Evolutionary conservation across 108 stramenopile species (phyloP), one percentile per base, ranked within the genome.

Genomic region (Skeletonema marinoi): DNA sequence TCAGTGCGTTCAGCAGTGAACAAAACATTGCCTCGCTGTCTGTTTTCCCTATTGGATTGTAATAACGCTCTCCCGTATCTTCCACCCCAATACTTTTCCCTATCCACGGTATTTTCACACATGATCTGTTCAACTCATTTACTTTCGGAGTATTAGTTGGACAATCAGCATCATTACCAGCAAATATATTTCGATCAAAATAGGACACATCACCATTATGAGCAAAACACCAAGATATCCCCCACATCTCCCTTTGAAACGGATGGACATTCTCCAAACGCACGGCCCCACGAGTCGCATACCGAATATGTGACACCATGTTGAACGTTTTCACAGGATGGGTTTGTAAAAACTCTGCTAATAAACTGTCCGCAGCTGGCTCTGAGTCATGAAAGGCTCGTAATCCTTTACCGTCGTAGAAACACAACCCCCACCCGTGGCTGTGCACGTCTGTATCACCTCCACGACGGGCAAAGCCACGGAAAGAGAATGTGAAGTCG

Each of bases 351-450:
- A 93, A 88, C 41, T 88, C 75, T 21, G 95, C 95, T 60, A 94
- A 56, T 17, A 89, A 82, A 65, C 86, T 87, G 0, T 83, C 77
- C 3, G 77, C 56, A 3, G 90, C 88, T 21, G 95, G 86, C 44
- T 85, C 71, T 2, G 74, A 65, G 70, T 89, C 90, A 58, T 91
- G 90, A 74, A 91, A 91, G 50, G 86, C 80, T 30, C 90, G 85
- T 6, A 91, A 9, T n/a, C 90, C 87, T 30, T 65, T 68, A 32
- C 87, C 85, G n/a, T 85, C 75, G 50, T 88, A 83, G 60, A 88
- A 90, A 76, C 76, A 84, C 13, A 95, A 41, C 11, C 96, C 96
- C 96, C 96, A 97, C 6, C 96, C 96, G 64, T 97, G 91, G 17
- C 82, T 68, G 66, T 97, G 94, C 29, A 90, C 80, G 66, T 94